Evolutionary conservation across 2,329 filamentous ascomycete species (phyloP).

Genomic region (Pseudocercospora cruenta): DNA sequence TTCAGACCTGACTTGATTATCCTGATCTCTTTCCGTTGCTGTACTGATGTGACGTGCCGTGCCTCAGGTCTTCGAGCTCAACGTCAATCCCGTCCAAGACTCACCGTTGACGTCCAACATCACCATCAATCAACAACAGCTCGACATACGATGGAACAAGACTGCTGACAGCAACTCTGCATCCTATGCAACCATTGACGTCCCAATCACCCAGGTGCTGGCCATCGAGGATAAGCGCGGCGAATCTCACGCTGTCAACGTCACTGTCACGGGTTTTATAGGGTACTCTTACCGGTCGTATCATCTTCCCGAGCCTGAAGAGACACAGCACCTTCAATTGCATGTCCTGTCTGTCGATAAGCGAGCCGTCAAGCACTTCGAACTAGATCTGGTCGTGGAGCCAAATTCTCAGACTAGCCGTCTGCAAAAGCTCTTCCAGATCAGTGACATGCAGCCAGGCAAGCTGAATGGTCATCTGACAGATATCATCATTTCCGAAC

Average conservation of each 20-base stretch:
- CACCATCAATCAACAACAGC: slow-evolving; percentile 48
- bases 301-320: slow-evolving; percentile 11
- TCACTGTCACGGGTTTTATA: slow-evolving; percentile 20
- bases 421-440: slow-evolving; percentile 18
- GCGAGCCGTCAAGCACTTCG: slow-evolving; percentile 11
- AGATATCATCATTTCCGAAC: slow-evolving; percentile 10
- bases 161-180: slow-evolving; percentile 34
- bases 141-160: slow-evolving; percentile 45
- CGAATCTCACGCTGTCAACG: slow-evolving; percentile 17
- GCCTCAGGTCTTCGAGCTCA: slow-evolving; percentile 47
- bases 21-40: slow-evolving; percentile 19
- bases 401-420: slow-evolving; percentile 11
- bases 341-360: slow-evolving; percentile 16
- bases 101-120: slow-evolving; percentile 45
- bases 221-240: slow-evolving; percentile 23
- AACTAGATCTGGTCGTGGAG: slow-evolving; percentile 18
- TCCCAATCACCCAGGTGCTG: slow-evolving; percentile 19
- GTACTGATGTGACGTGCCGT: slow-evolving; percentile 38
- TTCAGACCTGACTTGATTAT: slow-evolving; percentile 12
- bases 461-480: slow-evolving; percentile 10
- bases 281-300: neutral
- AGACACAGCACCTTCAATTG: slow-evolving; percentile 18
- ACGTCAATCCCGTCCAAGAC: slow-evolving; percentile 43
- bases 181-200: slow-evolving; percentile 38
- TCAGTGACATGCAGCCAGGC: slow-evolving; percentile 16